Conservation (phyloP, 495 filamentous ascomycete genomes). For the Melanomma pulvis-pyrius region DNA sequence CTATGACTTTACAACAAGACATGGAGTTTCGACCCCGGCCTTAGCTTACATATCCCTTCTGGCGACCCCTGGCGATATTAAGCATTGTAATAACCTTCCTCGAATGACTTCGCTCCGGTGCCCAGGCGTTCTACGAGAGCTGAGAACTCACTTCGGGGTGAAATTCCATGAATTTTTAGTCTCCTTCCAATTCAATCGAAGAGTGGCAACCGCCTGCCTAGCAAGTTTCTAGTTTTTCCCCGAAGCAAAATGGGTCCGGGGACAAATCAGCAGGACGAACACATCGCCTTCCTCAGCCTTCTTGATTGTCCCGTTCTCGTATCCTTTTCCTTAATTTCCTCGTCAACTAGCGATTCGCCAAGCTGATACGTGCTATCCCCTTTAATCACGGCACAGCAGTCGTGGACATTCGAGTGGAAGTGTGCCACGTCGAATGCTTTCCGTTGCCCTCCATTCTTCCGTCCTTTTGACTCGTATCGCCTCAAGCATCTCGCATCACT, state of each 20-base stretch:
- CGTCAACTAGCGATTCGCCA: conserved; percentile 6
- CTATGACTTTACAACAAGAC: too few species aligned
- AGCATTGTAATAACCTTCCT: conserved; percentile 1
- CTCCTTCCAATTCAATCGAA: conserved; percentile 9
- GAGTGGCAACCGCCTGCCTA: conserved; percentile 7
- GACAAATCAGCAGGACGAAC: not conserved
- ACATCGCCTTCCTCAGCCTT: not conserved
- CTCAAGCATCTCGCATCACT: not conserved
- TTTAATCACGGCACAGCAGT: conserved; percentile 10
- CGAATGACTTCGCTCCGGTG: conserved; percentile 1
- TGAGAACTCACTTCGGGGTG: not conserved
- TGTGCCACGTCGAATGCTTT: conserved; percentile 4
- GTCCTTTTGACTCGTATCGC: not conserved
- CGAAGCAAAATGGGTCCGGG: not conserved
- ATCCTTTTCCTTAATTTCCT: not conserved
- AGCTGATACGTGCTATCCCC: not conserved
- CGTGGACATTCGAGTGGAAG: conserved; percentile 13
- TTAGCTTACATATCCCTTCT: not conserved
- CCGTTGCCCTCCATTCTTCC: conserved; percentile 8
- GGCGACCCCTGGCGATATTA: not conserved
- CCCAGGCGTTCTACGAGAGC: not conserved
- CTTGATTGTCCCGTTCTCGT: conserved; percentile 1
- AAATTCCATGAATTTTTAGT: conserved; percentile 5
- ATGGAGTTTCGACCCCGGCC: too few species aligned
- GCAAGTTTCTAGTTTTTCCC: not conserved